These are phyloP conservation scores for Pachyrhizus erosus DNA, from an alignment of 306 rosid genomes.

Conservation along the genomic window DNA sequence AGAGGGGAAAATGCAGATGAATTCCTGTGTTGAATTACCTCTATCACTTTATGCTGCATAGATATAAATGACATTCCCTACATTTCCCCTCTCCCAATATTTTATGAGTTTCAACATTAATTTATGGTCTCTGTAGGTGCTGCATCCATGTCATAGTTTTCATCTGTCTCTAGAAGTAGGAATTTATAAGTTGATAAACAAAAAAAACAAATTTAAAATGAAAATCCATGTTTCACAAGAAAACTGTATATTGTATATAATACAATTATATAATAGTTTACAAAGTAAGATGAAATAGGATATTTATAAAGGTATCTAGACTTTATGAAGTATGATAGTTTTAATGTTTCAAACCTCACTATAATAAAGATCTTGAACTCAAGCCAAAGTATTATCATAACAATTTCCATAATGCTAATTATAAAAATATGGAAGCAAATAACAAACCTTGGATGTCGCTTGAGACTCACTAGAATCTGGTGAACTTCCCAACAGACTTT, in stretches of 20 bases:
- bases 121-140: neutral
- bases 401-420: slow-evolving; percentile 9
- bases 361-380: slow-evolving; percentile 8
- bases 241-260: neutral
- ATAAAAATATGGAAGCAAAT: slow-evolving; percentile 29
- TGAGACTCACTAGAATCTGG: slow-evolving; percentile 62
- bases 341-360: neutral
- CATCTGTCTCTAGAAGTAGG: neutral
- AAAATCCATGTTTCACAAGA: neutral
- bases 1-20: neutral
- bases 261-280: neutral
- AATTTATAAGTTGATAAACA: neutral
- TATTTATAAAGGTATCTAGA: neutral
- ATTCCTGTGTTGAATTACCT: neutral
- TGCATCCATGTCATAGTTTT: neutral
- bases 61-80: neutral
- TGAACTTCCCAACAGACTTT: slow-evolving; percentile 72
- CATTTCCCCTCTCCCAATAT: neutral
- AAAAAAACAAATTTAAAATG: neutral
- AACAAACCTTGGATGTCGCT: slow-evolving; percentile 61
- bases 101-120: neutral
- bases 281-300: neutral
- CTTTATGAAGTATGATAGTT: neutral
- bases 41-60: neutral
- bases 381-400: slow-evolving; percentile 12